A percentile compares a stretch with the other conserved stretches of the same genome.
Evolutionary conservation across 441 rosid genomes (phyloP).

Genomic region (Corymbia calophylla): DNA sequence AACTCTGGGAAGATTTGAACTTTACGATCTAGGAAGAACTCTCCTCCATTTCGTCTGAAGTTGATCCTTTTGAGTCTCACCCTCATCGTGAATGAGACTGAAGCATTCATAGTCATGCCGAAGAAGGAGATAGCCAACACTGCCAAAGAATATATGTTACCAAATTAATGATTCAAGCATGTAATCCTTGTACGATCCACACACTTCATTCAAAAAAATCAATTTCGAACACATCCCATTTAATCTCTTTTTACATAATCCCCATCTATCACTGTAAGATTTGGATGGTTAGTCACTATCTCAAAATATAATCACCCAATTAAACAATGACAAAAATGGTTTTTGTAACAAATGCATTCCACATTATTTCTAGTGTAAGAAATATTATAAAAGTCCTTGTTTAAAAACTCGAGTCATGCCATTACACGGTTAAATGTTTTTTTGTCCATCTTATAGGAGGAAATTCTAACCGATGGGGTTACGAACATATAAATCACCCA

Average conservation of each 20-base stretch:
- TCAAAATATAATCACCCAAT: background rate
- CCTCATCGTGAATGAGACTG: background rate
- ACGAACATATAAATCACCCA: too few relatives aligned
- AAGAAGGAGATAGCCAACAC: fast-evolving
- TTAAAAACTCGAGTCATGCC: background rate
- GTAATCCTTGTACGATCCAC: background rate
- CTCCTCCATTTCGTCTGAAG: fast-evolving
- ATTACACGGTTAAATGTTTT: too few relatives aligned
- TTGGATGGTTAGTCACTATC: background rate
- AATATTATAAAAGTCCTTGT: background rate
- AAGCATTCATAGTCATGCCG: fast-evolving
- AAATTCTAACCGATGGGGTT: background rate
- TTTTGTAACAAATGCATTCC: too few relatives aligned
- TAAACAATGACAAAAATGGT: background rate
- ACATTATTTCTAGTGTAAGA: too few relatives aligned
- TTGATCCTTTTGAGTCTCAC: background rate
- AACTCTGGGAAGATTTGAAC: background rate
- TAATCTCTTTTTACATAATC: background rate
- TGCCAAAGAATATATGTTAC: background rate
- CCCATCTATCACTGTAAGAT: background rate
- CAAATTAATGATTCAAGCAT: background rate
- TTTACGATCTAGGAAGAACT: fast-evolving
- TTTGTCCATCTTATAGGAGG: background rate
- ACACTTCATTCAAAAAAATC: background rate
- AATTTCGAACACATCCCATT: background rate